Evolutionary conservation across 768 basidiomycete species (phyloP).

Genomic region (Scleroderma citrinum): DNA sequence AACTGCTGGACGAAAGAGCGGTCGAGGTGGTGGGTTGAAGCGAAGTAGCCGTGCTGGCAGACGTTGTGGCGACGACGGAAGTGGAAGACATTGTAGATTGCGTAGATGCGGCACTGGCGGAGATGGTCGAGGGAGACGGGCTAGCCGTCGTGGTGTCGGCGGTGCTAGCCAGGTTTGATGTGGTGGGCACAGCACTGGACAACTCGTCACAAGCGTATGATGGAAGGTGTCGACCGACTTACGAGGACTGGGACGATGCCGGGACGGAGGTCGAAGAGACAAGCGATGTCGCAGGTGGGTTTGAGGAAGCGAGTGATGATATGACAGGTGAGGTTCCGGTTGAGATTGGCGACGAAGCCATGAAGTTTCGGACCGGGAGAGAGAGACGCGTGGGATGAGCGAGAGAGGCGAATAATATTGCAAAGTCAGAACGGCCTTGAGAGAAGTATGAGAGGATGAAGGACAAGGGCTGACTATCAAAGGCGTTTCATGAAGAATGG

Average conservation of each 20-base stretch:
- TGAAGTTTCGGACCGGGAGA: constrained; percentile 7
- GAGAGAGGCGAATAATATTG: constrained; percentile 5
- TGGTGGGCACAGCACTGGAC: constrained; percentile 9
- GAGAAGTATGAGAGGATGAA: neutral
- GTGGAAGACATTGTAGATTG: constrained; percentile 14
- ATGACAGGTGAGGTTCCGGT: constrained; percentile 8
- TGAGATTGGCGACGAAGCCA: constrained; percentile 16
- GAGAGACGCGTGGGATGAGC: constrained; percentile 8
- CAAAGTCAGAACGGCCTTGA: constrained; percentile 4
- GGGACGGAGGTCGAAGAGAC: constrained; percentile 8
- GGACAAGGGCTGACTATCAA: constrained; percentile 1
- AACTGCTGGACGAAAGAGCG: constrained; percentile 9
- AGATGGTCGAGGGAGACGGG: constrained; percentile 8
- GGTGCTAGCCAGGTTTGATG: constrained; percentile 9
- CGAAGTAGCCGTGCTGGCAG: neutral
- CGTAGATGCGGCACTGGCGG: constrained; percentile 11
- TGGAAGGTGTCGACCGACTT: constrained; percentile 11
- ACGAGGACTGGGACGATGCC: constrained; percentile 14
- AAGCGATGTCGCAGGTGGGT: constrained; percentile 3
- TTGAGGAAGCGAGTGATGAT: constrained; percentile 7
- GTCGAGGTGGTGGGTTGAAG: constrained; percentile 11
- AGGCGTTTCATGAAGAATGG: constrained; percentile 2
- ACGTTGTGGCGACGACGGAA: constrained; percentile 6
- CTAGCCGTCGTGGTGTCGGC: constrained; percentile 10
- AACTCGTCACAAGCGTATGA: constrained; percentile 10